Conservation (phyloP, 805 yeast species). For the Candida sakaeoensis region DNA sequence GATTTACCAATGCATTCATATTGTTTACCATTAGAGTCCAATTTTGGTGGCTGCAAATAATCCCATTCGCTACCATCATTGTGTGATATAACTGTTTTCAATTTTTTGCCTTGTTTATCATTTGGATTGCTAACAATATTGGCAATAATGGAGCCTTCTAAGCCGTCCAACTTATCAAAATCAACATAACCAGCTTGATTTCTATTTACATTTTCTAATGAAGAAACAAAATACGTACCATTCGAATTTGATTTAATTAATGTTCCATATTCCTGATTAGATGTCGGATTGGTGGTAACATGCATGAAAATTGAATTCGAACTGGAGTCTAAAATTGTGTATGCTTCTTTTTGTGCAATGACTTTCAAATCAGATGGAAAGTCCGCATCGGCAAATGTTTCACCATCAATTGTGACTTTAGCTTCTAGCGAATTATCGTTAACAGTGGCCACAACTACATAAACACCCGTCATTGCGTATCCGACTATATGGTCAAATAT, state of each 20-base stretch:
- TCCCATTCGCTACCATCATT: conserved; percentile 93
- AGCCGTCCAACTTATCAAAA: conserved; percentile 74
- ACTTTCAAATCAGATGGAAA: conserved; percentile 67
- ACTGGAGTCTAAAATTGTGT: conserved; percentile 73
- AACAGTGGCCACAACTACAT: conserved; percentile 62
- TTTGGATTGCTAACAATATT: conserved; percentile 58
- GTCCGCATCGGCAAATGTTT: conserved; percentile 67
- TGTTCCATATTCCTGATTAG: conserved; percentile 65
- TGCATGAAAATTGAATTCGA: conserved; percentile 77
- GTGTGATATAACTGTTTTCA: conserved; percentile 74
- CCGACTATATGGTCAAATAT: conserved; percentile 65
- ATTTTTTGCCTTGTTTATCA: conserved; percentile 40
- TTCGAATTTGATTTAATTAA: conserved; percentile 85
- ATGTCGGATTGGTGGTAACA: conserved; percentile 58
- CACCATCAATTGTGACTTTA: conserved; percentile 75
- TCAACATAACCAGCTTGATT: conserved; percentile 75
- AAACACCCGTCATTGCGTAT: conserved; percentile 64
- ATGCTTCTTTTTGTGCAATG: conserved; percentile 42
- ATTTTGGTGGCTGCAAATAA: conserved; percentile 62
- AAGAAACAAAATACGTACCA: conserved; percentile 78
- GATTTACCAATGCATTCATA: conserved; percentile 50
- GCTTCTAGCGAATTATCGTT: conserved; percentile 51
- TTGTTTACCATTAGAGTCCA: conserved; percentile 56
- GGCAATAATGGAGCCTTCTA: conserved; percentile 80
- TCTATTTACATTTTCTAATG: conserved; percentile 72